Evolutionary conservation across 2,329 filamentous ascomycete species (phyloP), one percentile per base, ranked within the genome.

Genomic region (Endoconidiophora laricicola): DNA sequence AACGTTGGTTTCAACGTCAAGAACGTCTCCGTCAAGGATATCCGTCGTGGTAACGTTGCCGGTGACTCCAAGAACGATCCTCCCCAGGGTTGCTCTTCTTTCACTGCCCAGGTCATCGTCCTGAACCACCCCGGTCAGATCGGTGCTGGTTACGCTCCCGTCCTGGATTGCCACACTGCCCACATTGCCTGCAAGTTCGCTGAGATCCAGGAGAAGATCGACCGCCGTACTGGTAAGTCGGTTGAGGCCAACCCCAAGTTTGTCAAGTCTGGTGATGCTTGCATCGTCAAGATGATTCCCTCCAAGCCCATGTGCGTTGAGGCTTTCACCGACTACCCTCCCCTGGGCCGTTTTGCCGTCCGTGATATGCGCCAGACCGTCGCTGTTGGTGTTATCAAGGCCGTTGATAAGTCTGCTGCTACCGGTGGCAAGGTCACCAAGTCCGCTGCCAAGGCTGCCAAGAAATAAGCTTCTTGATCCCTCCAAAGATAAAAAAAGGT

Each of bases 1-100:
- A 98, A 98, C 79, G 91, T 98, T 71, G 91, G 91, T 65, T 98
- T 98, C 88, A 98, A 98, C 86, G 90, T 98, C 76, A 98, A 98
- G 88, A 98, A 98, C 91, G 91, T 98, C 66, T 96, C 91, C 72
- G 91, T 98, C 76, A 98, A 98, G 88, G 91, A 98, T 72, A 94
- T 98, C 68, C 91, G 91, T 74, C 91, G 91, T 94, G 91, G 91
- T 68, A 96, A 98, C 83, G 91, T 98, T 64, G 85, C 85, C 65
- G 86, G 87, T 86, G 91, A 98, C 86, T 90, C 86, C 81, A 98
- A 98, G 88, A 93, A 94, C 79, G 91, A 98, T 77, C 91, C 91
- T 64, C 86, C 91, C 59, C 69, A 73, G 68, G 91, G 78, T 65
- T 80, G 79, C 66, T 87, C 90, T 65, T 88, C 83, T 65, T 98